Conservation (phyloP, 768 basidiomycete species). For the Termitomyces heimii region DNA sequence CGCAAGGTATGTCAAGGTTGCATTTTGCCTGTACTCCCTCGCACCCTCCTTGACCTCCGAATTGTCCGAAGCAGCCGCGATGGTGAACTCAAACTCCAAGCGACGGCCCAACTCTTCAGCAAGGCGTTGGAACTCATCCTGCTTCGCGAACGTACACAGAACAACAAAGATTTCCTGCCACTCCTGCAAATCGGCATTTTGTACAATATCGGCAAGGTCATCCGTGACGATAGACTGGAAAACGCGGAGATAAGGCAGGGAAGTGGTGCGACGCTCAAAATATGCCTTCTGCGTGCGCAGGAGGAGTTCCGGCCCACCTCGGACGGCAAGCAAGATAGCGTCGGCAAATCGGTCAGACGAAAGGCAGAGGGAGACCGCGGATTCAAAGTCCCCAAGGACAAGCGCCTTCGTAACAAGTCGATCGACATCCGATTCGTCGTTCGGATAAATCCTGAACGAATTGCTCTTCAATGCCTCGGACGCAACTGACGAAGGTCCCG, state of each 20-base stretch:
- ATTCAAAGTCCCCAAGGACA: slow-evolving; percentile 92
- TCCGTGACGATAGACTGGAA: slow-evolving; percentile 93
- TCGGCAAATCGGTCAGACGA: slow-evolving; percentile 89
- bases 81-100: slow-evolving; percentile 77
- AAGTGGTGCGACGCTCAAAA: slow-evolving; percentile 74
- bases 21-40: slow-evolving; percentile 68
- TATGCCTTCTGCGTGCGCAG: slow-evolving; percentile 89
- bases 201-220: slow-evolving; percentile 90
- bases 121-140: slow-evolving; percentile 81
- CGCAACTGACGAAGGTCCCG: slow-evolving; percentile 75
- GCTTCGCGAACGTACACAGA: slow-evolving; percentile 85
- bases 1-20: slow-evolving; percentile 90
- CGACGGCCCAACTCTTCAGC: slow-evolving; percentile 89
- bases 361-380: slow-evolving; percentile 87
- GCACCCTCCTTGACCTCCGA: slow-evolving; percentile 36
- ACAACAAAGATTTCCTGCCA: slow-evolving; percentile 98
- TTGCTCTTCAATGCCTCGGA: slow-evolving; percentile 71
- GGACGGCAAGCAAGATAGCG: slow-evolving; percentile 88
- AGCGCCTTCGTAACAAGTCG: slow-evolving; percentile 87
- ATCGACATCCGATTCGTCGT: slow-evolving; percentile 83
- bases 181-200: slow-evolving; percentile 90
- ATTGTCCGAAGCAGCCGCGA: slow-evolving; percentile 46
- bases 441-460: slow-evolving; percentile 87
- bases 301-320: slow-evolving; percentile 84
- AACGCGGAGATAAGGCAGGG: slow-evolving; percentile 83